Evolutionary conservation across 177 flowering plant genomes (phyloP), one percentile per base, ranked within the genome.

Genomic region (Vitis hybrid): DNA sequence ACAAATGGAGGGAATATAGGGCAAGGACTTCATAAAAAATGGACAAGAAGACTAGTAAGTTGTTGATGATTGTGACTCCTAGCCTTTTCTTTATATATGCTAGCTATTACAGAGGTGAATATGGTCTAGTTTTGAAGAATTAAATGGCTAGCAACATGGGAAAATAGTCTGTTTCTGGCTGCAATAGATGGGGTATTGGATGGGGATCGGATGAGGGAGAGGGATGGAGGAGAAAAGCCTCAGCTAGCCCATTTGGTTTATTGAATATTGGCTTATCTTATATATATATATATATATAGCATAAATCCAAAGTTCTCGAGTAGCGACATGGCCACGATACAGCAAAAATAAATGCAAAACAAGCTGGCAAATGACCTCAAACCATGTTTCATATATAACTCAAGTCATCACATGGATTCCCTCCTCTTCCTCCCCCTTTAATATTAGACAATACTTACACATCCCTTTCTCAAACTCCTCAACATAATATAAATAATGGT

Each of bases 391-490:
- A 56, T 57, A 56, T 0, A 35, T 68, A 24, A 63, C 32, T 30
- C 41, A 2, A 59, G 73, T 15, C 54, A 53, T 74, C 72, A 69
- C 72, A 74, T 68, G 72, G 72, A 69, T 74, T 69, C 77, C 76
- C 59, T 64, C 63, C 21, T 68, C 63, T 67, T 15, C 30, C 57
- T 54, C n/a, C 57, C 53, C 32, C 60, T 8, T 32, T 5, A 58
- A 65, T 35, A 35, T 46, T 58, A 71, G 64, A 62, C 61, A 54
- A 61, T 60, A 14, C 62, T 68, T 60, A 60, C 68, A 71, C 68
- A 21, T 71, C 68, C 58, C 66, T 60, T 66, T 66, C 65, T 53
- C 64, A 65, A 41, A 65, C 65, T 66, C 65, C 46, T 59, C 66
- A 17, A 30, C 21, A 20, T 24, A 0, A 35, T 41, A n/a, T 21